phyloP scores from a whole-genome alignment of 2,329 filamentous ascomycete genomes.

The Blastomyces parvus region DNA sequence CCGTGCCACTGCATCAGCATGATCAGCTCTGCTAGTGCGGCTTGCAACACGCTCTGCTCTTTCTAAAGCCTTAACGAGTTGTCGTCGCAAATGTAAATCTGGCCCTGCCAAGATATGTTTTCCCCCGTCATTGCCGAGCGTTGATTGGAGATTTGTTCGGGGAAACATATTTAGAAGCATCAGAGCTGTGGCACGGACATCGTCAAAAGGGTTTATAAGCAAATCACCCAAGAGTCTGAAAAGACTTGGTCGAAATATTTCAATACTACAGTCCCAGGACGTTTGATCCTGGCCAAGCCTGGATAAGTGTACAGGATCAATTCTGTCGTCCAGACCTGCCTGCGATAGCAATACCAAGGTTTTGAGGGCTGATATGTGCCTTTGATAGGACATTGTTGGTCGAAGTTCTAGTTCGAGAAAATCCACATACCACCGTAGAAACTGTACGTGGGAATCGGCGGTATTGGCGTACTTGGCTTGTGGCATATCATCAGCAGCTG shows the following conservation, averaged over 20 bases:
- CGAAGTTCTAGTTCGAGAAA: slow-evolving; percentile 67
- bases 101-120: neutral
- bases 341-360: slow-evolving; percentile 58
- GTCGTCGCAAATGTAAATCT: slow-evolving; percentile 13
- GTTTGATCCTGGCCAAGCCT: slow-evolving; percentile 42
- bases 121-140: slow-evolving; percentile 19
- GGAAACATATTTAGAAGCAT: slow-evolving; percentile 37
- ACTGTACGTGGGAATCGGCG: slow-evolving; percentile 29
- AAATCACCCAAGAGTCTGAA: slow-evolving; percentile 61
- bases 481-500: neutral
- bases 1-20: slow-evolving; percentile 82
- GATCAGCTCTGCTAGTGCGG: slow-evolving; percentile 71
- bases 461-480: neutral
- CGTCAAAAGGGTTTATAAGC: slow-evolving; percentile 82
- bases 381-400: slow-evolving; percentile 78
- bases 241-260: slow-evolving; percentile 33
- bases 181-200: slow-evolving; percentile 57
- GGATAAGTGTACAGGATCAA: slow-evolving; percentile 31
- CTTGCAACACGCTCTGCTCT: slow-evolving; percentile 33
- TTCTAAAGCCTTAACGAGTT: slow-evolving; percentile 25
- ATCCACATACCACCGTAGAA: slow-evolving; percentile 62
- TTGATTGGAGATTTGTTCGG: slow-evolving; percentile 18
- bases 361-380: slow-evolving; percentile 72
- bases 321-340: slow-evolving; percentile 53
- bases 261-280: slow-evolving; percentile 42